Conservation (phyloP, 1,284 basidiomycete species). For the Ustilago curta region DNA sequence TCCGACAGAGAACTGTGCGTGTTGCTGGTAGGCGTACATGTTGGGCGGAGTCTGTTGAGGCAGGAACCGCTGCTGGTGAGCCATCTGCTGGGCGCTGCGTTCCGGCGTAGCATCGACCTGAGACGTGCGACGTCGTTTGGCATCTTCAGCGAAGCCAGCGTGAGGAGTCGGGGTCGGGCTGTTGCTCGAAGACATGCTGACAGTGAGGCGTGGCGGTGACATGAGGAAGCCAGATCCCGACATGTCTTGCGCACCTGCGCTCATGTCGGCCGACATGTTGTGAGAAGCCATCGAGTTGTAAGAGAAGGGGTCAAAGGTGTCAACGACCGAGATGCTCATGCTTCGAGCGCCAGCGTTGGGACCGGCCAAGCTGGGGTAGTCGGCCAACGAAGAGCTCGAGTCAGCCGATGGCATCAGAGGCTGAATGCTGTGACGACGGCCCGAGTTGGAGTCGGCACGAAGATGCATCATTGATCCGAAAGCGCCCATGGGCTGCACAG, state of each 20-base stretch:
- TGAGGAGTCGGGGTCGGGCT: slow-evolving; percentile 22
- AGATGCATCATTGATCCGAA: slow-evolving; percentile 31
- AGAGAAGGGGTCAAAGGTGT: slow-evolving; percentile 22
- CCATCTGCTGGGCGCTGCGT: slow-evolving; percentile 30
- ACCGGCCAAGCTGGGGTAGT: slow-evolving; percentile 22
- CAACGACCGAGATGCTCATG: slow-evolving; percentile 48
- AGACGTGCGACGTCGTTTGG: slow-evolving; percentile 54
- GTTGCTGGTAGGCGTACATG: slow-evolving; percentile 48
- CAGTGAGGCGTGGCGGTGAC: slow-evolving; percentile 62
- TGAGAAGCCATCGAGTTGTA: slow-evolving; percentile 21
- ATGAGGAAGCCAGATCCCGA: slow-evolving; percentile 57
- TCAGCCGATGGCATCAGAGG: slow-evolving; percentile 47
- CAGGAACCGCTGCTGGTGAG: slow-evolving; percentile 36
- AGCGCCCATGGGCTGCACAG: slow-evolving; percentile 8
- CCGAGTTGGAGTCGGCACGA: slow-evolving; percentile 42
- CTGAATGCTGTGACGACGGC: slow-evolving; percentile 61
- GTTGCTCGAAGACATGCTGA: slow-evolving; percentile 50
- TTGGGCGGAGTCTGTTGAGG: slow-evolving; percentile 57
- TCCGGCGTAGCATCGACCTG: slow-evolving; percentile 42
- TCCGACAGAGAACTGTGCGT: slow-evolving; percentile 44
- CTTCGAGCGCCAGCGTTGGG: slow-evolving; percentile 23
- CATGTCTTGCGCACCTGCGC: slow-evolving; percentile 14
- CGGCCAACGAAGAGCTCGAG: slow-evolving; percentile 32
- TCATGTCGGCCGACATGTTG: slow-evolving; percentile 12
- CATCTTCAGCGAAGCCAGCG: slow-evolving; percentile 42